Base-by-base conservation (phyloP, 75 land plant genomes). In the Cunninghamia lanceolata region DNA sequence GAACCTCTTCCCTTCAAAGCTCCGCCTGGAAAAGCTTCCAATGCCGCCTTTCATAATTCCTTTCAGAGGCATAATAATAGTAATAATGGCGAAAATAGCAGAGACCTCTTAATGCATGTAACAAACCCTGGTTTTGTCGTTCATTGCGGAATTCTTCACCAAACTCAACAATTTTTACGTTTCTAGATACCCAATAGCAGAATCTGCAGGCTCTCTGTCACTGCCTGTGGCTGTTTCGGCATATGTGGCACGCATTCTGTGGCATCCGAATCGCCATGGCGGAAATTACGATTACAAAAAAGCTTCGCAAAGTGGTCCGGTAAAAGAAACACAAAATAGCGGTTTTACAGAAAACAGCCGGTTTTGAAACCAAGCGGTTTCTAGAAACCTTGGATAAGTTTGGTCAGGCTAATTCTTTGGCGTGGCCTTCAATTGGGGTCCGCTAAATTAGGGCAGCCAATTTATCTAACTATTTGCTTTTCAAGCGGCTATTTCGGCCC, bases 1-100 rank as follows among this genome's bases (percentile, higher is more conserved):
- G 46, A 88, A 86, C 68, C n/a, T 63, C 82, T 89, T 89, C 53
- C 78, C 82, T 78, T 89, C 90, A 78, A 89, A 89, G 47, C 89
- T 89, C 47, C 90, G 87, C 73, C 90, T 70, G 21, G 90, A 89
- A 4, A 89, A 88, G 90, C 86, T 89, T 45, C 90, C 90, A 9
- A 89, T 89, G 30, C 90, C 86, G 13, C 47, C 84, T 36, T 83
- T 45, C 63, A 83, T 83, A 19, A 83, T 83, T 39, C 28, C 50
- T 54, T 54, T 83, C 66, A 83, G 63, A 83, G 84, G 32, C 84
- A 83, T 54, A 21, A 10, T 80, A 43, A 43, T 9, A 43, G 40
- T 10, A 28, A 25, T 25, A 80, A 80, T 6, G 46, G 2, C 43
- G 10, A 21, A 21, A 78, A 21, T 1, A 40, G 4, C 11, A 42